Percentiles rank a stretch among this genome's conserved stretches.
Conservation (phyloP, 805 yeast genomes). For the Saccharomyces paradoxus region DNA sequence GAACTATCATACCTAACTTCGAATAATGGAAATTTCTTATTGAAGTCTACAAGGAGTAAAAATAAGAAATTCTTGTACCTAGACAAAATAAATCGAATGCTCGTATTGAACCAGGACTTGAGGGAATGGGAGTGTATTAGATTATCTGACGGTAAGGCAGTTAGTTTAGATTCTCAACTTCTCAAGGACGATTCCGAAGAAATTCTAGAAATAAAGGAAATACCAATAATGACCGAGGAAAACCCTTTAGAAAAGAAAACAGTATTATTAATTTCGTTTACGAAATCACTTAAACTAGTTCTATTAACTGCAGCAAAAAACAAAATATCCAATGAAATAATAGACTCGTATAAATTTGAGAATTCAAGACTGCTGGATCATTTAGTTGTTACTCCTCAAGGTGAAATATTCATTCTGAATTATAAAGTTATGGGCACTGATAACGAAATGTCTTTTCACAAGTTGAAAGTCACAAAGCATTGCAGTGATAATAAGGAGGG, state of each 20-base stretch:
- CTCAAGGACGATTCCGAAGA: neutral
- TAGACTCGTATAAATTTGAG: neutral
- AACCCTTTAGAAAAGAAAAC: neutral
- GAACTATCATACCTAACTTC: constrained; percentile 17
- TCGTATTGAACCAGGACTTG: constrained; percentile 15
- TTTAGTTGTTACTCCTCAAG: neutral
- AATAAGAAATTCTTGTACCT: constrained; percentile 18
- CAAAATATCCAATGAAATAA: neutral
- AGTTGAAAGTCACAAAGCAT: neutral
- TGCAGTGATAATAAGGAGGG: neutral
- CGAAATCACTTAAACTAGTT: neutral
- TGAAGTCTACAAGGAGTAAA: constrained; percentile 19
- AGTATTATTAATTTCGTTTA: neutral
- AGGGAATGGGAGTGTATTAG: constrained; percentile 24
- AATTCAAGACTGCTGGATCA: neutral
- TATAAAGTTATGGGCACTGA: neutral
- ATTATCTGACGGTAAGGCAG: constrained; percentile 20
- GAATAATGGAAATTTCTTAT: constrained; percentile 15
- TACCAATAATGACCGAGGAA: neutral
- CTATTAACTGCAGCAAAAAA: neutral
- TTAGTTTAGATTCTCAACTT: constrained; percentile 11
- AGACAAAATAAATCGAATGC: constrained; percentile 21
- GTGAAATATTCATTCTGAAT: neutral
- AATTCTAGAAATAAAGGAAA: neutral
- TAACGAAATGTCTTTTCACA: neutral